A percentile compares a stretch with the other conserved stretches of the same genome.
Conservation (phyloP, 208 protist species). For the Crithidia fasciculata region DNA sequence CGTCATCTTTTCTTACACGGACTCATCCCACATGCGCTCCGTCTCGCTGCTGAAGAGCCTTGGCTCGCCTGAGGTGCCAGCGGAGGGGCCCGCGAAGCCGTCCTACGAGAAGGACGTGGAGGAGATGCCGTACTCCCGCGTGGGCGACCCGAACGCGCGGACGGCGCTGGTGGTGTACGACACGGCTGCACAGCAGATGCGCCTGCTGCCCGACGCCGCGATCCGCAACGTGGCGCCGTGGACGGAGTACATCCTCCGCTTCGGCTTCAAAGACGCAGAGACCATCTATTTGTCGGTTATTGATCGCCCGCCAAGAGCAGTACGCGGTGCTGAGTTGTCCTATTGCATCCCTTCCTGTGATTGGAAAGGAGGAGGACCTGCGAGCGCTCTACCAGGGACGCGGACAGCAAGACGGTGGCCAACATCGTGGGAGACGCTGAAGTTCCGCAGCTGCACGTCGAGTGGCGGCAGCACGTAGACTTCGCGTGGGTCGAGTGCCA, state of each 20-base stretch:
- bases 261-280: constrained; percentile 77
- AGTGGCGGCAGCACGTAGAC: constrained; percentile 65
- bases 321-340: constrained; percentile 67
- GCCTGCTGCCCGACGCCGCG: constrained; percentile 54
- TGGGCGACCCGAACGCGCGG: constrained; percentile 77
- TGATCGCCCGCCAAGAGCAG: constrained; percentile 75
- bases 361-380: constrained; percentile 43
- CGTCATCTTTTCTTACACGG: constrained; percentile 80
- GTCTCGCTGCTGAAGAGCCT: constrained; percentile 59
- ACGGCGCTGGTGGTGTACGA: constrained; percentile 72
- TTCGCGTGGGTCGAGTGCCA: constrained; percentile 85
- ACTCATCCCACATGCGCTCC: constrained; percentile 67
- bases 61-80: constrained; percentile 26
- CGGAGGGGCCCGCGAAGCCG: constrained; percentile 6
- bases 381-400: constrained; percentile 31
- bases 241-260: constrained; percentile 85
- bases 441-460: constrained; percentile 28
- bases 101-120: constrained; percentile 41
- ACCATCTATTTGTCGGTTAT: constrained; percentile 72
- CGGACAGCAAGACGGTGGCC: constrained; percentile 17
- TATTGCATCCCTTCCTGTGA: constrained; percentile 49
- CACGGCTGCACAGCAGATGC: constrained; percentile 28
- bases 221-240: constrained; percentile 51
- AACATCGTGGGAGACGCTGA: constrained; percentile 18
- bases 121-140: constrained; percentile 79